Conservation (phyloP, 768 basidiomycete genomes). For the Leucocoprinus sp. region DNA sequence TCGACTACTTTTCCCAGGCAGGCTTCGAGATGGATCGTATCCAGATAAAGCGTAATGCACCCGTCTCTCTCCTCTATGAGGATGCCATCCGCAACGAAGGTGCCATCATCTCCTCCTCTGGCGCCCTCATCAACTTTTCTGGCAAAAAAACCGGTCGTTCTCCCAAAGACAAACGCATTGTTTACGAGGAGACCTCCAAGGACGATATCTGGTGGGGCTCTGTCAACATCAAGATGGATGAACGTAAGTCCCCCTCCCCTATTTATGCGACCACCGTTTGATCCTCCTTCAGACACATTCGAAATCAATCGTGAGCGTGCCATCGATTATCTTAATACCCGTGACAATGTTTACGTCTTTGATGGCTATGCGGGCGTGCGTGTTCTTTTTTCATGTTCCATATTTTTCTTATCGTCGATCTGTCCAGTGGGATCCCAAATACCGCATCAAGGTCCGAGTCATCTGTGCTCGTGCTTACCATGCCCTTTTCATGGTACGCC, state of each 20-base stretch:
- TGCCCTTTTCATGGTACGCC: conserved; percentile 91
- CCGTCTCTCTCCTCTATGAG: conserved; percentile 87
- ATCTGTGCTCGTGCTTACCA: conserved; percentile 98
- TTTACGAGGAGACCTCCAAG: conserved; percentile 93
- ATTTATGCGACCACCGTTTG: conserved; percentile 4
- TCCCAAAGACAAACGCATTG: conserved; percentile 99
- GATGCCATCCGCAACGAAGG: conserved; percentile 98
- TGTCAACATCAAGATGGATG: conserved; percentile 99
- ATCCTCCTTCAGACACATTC: conserved; percentile 68
- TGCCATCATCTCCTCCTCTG: conserved; percentile 92
- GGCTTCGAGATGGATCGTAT: conserved; percentile 99
- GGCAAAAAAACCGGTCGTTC: conserved; percentile 98
- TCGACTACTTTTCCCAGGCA: conserved; percentile 97
- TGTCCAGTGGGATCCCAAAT: conserved; percentile 89
- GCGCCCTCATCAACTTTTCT: conserved; percentile 98
- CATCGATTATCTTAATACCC: conserved; percentile 97
- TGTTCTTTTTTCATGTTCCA: conserved; percentile 4
- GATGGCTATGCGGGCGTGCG: conserved; percentile 88
- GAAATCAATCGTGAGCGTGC: conserved; percentile 99
- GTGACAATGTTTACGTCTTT: conserved; percentile 97
- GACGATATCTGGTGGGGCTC: conserved; percentile 99
- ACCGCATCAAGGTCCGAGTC: conserved; percentile 99
- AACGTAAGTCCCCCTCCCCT: conserved; percentile 46
- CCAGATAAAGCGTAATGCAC: conserved; percentile 90
- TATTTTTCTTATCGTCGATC: conserved; percentile 8